Evolutionary conservation across 805 yeast species (phyloP).

Genomic region (Starmerella kuoi): DNA sequence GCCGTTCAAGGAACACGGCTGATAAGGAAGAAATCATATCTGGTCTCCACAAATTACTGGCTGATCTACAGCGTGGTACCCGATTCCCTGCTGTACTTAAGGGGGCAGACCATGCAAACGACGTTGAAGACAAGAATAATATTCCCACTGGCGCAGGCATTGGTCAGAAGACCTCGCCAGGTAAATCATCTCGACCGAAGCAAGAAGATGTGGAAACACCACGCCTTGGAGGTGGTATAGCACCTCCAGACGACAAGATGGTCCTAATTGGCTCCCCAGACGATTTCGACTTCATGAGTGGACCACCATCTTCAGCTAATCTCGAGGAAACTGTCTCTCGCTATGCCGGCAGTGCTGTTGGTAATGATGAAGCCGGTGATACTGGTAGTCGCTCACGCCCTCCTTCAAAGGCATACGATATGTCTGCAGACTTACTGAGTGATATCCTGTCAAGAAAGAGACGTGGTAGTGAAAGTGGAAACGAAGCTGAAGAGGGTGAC

Average conservation of each 20-base stretch:
- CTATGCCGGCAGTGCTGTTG: neutral
- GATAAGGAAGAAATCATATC: slow-evolving; percentile 11
- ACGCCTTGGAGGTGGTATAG: no score
- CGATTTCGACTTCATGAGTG: neutral
- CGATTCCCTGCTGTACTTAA: slow-evolving; percentile 17
- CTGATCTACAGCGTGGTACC: slow-evolving; percentile 9
- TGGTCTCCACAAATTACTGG: slow-evolving; percentile 8
- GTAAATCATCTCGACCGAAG: neutral
- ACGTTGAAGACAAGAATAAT: neutral
- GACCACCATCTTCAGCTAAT: neutral
- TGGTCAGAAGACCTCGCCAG: neutral
- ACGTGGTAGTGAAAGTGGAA: neutral
- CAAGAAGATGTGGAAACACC: neutral
- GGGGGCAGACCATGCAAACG: neutral
- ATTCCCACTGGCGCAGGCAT: no score
- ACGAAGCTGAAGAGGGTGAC: neutral
- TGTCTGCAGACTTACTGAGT: slow-evolving; percentile 11
- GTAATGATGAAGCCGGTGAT: neutral
- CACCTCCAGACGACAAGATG: no score
- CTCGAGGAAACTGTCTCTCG: neutral
- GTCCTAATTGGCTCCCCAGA: no score
- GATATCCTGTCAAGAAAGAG: slow-evolving; percentile 12
- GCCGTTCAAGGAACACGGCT: slow-evolving; percentile 10
- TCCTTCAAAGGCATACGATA: slow-evolving; percentile 6
- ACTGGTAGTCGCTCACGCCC: slow-evolving; percentile 1